Base-by-base conservation (phyloP, 2,329 filamentous ascomycete genomes). In the Waltergamsia citrina region DNA sequence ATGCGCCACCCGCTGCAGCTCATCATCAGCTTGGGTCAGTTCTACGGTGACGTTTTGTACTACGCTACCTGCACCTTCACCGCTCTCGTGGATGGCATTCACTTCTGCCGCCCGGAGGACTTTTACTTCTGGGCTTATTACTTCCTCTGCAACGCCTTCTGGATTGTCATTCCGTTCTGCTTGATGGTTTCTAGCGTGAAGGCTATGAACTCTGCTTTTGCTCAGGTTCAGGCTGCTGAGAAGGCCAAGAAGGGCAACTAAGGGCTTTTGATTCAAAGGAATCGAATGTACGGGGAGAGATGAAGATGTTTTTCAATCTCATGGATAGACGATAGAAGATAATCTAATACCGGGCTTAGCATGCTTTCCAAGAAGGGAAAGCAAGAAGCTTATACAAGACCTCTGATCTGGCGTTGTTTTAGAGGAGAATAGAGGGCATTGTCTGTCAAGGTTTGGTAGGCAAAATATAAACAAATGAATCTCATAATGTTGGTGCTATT, bases 81-180 rank as follows among this genome's bases (percentile, higher is more conserved):
- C 34, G 48, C 60, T 34, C 36, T 53, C 4, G 45, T 60, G 4
- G 45, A 48, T n/a, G 57, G 53, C 1, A 48, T 58, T 3, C 48
- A 54, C n/a, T 69, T 64, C 50, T 70, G 61, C 32, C 58, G 70
- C 0, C 69, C 69, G 0, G 70, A 74, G 50, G 43, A 44, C 2
- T 61, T 59, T 25, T 74, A 74, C 46, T 75, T 66, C 41, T 74
- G 59, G 55, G 59, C 57, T 8, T 73, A 74, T 43, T 74, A 65
- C 38, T 46, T 75, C 12, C 47, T 68, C 12, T 57, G 67, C 43
- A 74, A 74, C 42, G 56, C 55, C 0, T 63, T 71, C 39, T 74
- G 70, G 71, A 62, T 74, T 25, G 52, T 69, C 14, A 60, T 74
- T 21, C 69, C 70, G 1, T 32, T 44, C 3, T 45, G 40, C 5